phyloP scores from a whole-genome alignment of 2,329 filamentous ascomycete species.

The Alternaria hordeiaustralica region DNA sequence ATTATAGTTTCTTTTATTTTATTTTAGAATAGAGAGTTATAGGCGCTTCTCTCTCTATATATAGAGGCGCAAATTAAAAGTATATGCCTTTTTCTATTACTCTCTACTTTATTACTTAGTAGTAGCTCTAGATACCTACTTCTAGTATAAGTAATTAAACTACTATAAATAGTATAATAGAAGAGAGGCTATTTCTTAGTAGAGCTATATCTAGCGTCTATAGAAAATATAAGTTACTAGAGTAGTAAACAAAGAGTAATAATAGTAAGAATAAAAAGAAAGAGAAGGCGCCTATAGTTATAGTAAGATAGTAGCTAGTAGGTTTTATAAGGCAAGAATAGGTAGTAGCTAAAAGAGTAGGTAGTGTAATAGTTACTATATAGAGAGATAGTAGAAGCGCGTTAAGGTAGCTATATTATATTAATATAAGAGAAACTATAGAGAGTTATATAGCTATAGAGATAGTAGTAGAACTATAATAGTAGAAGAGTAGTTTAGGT shows the following conservation, averaged over 20 bases:
- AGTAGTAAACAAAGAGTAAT: slow-evolving; percentile 5
- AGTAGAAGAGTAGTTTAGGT: too few species aligned
- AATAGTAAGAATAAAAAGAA: too few species aligned
- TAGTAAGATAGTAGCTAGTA: too few species aligned
- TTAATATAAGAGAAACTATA: too few species aligned
- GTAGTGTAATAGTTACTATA: too few species aligned
- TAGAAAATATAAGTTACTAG: slow-evolving; percentile 5
- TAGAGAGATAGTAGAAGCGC: too few species aligned
- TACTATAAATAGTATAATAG: slow-evolving; percentile 36
- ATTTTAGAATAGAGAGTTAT: slow-evolving; percentile 24
- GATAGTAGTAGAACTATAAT: too few species aligned
- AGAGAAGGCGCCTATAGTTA: too few species aligned
- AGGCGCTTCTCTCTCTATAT: slow-evolving; percentile 31
- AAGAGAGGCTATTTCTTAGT: slow-evolving; percentile 34
- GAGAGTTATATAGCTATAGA: too few species aligned
- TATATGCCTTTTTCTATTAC: slow-evolving; percentile 27
- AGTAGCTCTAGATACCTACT: slow-evolving; percentile 45
- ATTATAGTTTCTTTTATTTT: slow-evolving; percentile 22
- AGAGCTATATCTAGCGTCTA: slow-evolving; percentile 20
- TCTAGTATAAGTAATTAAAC: slow-evolving; percentile 40
- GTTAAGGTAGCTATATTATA: too few species aligned
- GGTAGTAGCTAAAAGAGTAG: too few species aligned
- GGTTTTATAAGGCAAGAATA: too few species aligned
- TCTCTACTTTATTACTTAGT: slow-evolving; percentile 45
- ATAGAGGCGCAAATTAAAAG: slow-evolving; percentile 28